Evolutionary conservation across 768 basidiomycete genomes (phyloP).

Genomic region (Pholiota conissans): DNA sequence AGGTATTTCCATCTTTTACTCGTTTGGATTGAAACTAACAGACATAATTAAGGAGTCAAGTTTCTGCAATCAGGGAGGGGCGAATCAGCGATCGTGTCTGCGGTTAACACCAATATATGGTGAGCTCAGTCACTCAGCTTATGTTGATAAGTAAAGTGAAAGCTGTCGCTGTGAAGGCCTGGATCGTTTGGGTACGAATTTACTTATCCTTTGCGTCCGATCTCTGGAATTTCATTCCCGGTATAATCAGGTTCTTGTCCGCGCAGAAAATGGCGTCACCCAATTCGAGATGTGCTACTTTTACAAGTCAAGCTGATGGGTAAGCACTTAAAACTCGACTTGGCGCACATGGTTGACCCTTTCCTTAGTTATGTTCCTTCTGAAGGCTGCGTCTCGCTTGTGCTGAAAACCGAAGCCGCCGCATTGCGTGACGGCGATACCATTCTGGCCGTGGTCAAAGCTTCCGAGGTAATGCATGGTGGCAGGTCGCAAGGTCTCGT

Average conservation of each 20-base stretch:
- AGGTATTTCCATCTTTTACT: constrained; percentile 16
- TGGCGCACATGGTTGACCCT: background rate
- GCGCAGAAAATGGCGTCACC: constrained; percentile 32
- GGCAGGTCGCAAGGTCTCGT: constrained; percentile 31
- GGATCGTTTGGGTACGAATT: constrained; percentile 23
- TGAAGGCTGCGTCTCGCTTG: constrained; percentile 27
- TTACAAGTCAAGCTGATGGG: constrained; percentile 33
- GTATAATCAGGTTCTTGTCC: constrained; percentile 26
- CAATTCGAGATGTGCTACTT: constrained; percentile 33
- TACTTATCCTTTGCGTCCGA: background rate
- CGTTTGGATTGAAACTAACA: background rate
- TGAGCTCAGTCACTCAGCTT: background rate
- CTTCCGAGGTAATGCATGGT: constrained; percentile 27
- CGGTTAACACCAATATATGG: constrained; percentile 24
- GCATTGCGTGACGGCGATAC: constrained; percentile 28
- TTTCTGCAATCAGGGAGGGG: constrained; percentile 25
- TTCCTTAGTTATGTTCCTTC: constrained; percentile 29
- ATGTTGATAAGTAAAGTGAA: background rate
- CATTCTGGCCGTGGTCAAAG: constrained; percentile 25
- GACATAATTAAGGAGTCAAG: constrained; percentile 21
- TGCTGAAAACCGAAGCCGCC: constrained; percentile 28
- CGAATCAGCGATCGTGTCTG: constrained; percentile 29
- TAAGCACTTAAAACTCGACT: constrained; percentile 7
- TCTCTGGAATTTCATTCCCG: background rate
- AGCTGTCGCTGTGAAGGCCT: constrained; percentile 9